phyloP scores from a whole-genome alignment of 768 basidiomycete genomes.

The Amanita rimosa region DNA sequence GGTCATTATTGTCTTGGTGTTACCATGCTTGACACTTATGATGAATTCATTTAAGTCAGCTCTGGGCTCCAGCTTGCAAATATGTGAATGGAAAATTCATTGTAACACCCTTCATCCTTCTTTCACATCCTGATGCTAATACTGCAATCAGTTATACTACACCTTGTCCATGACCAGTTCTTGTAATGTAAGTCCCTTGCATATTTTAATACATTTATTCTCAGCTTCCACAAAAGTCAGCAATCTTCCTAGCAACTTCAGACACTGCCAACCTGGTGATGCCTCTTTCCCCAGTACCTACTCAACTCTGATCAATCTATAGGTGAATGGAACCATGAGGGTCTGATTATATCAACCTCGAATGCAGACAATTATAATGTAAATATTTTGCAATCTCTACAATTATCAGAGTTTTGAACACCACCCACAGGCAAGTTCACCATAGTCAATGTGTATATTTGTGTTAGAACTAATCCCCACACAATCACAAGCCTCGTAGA shows the following conservation, averaged over 20 bases:
- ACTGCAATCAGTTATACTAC: constrained; percentile 25
- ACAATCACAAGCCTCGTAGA: no score
- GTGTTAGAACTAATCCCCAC: no score
- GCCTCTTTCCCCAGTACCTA: neutral
- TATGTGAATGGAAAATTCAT: no score
- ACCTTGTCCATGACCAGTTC: constrained; percentile 19
- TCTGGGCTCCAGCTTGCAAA: no score
- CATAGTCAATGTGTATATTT: no score
- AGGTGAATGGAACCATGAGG: constrained; percentile 30
- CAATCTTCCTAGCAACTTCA: constrained; percentile 18
- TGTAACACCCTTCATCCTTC: no score
- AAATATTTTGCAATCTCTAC: constrained; percentile 19
- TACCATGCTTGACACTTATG: no score
- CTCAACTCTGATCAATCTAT: constrained; percentile 11
- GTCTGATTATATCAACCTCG: constrained; percentile 34
- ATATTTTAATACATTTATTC: no score
- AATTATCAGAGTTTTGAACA: neutral
- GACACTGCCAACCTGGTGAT: neutral
- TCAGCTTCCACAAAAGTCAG: no score
- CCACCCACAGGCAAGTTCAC: constrained; percentile 22
- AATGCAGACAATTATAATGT: constrained; percentile 20
- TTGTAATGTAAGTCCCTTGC: constrained; percentile 16
- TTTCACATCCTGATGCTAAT: constrained; percentile 9
- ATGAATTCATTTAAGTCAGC: no score
- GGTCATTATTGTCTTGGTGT: constrained; percentile 24